Conservation (phyloP, 2,329 filamentous ascomycete genomes). For the Xylariaceae sp. region DNA sequence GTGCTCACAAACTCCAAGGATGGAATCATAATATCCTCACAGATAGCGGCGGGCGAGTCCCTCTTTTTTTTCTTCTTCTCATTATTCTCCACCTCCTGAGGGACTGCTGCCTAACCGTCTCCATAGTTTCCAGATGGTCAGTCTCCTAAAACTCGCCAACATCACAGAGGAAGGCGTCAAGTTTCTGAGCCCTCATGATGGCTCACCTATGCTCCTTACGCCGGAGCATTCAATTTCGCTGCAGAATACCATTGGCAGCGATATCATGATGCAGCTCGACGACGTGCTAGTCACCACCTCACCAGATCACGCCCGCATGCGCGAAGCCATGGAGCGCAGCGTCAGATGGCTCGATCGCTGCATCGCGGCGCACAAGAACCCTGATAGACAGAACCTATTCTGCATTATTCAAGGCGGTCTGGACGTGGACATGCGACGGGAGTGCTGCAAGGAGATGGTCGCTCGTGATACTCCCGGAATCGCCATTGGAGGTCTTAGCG, state of each 20-base stretch:
- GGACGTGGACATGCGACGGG: conserved; percentile 75
- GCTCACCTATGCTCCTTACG: conserved; percentile 90
- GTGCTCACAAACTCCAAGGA: conserved; percentile 89
- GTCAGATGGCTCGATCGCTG: conserved; percentile 95
- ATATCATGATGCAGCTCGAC: conserved; percentile 99
- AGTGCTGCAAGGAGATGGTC: conserved; percentile 85
- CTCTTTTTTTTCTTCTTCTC: conserved; percentile 21
- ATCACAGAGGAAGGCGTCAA: conserved; percentile 94
- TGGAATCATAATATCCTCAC: conserved; percentile 96
- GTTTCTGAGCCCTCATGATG: conserved; percentile 95
- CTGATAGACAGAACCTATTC: conserved; percentile 83
- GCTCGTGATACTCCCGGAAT: conserved; percentile 89
- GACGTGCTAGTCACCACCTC: conserved; percentile 96
- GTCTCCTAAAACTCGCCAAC: conserved; percentile 83
- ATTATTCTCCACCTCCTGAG: conserved; percentile 8
- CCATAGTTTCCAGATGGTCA: conserved; percentile 94
- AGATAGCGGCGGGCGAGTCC: conserved; percentile 61
- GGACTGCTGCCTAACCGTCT: conserved; percentile 18
- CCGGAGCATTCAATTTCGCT: conserved; percentile 95
- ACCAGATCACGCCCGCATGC: conserved; percentile 80
- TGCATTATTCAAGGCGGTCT: conserved; percentile 97
- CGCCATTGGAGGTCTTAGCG: conserved; percentile 89
- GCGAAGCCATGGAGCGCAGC: conserved; percentile 90
- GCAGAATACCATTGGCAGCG: conserved; percentile 94
- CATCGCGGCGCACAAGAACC: conserved; percentile 81